Evolutionary conservation across 2,329 filamentous ascomycete species (phyloP).

Genomic region (Cercospora zeae-maydis): DNA sequence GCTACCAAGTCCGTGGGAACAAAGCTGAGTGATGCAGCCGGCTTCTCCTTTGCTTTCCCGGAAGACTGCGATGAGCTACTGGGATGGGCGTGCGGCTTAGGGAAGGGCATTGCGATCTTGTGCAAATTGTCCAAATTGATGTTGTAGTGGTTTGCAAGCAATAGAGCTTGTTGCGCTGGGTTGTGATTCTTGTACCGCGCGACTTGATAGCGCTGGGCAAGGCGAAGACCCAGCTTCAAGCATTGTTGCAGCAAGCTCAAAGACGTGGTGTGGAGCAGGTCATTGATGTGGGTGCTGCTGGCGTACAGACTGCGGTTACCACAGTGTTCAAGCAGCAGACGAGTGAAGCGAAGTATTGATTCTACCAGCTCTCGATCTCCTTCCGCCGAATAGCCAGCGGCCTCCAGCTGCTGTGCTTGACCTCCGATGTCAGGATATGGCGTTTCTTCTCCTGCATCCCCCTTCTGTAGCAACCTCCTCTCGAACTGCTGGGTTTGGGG

Average conservation of each 20-base stretch:
- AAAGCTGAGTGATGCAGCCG: conserved; percentile 51
- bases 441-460: conserved; percentile 49
- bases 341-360: conserved; percentile 77
- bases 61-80: conserved; percentile 52
- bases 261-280: conserved; percentile 83
- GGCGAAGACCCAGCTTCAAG: conserved; percentile 74
- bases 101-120: conserved; percentile 75
- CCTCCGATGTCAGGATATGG: conserved; percentile 25
- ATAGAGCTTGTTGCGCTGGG: conserved; percentile 59
- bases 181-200: conserved; percentile 66
- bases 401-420: conserved; percentile 33
- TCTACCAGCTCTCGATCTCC: conserved; percentile 80
- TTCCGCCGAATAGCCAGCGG: conserved; percentile 62
- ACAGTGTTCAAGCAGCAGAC: conserved; percentile 86
- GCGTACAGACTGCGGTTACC: conserved; percentile 95
- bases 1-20: conserved; percentile 82
- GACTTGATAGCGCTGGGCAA: conserved; percentile 89
- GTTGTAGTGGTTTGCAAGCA: conserved; percentile 79
- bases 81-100: conserved; percentile 59
- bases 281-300: conserved; percentile 85
- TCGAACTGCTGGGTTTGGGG: conserved; percentile 77
- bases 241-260: conserved; percentile 73
- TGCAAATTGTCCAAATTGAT: conserved; percentile 73
- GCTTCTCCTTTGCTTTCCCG: conserved; percentile 74
- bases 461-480: conserved; percentile 60